A percentile compares a stretch with the other conserved stretches of the same genome.
Evolutionary conservation across 139 green algal genomes (phyloP).

Genomic region (Yamagishiella unicocca): DNA sequence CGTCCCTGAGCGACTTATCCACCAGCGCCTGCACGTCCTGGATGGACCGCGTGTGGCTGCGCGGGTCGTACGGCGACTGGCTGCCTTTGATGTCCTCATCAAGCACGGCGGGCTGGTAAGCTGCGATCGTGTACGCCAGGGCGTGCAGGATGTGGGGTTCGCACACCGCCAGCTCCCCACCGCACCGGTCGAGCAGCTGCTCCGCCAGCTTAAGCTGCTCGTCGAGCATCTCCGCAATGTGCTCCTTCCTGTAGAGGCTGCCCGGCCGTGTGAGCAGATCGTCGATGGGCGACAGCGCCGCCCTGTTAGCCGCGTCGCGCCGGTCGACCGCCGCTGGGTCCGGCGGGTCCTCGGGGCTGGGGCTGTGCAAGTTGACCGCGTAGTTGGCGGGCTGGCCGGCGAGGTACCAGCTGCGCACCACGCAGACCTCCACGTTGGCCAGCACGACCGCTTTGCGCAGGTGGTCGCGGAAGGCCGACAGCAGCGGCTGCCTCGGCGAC

Average conservation of each 20-base stretch:
- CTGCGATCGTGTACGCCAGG: constrained; percentile 10
- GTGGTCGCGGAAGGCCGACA: background rate
- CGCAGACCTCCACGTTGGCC: constrained; percentile 24
- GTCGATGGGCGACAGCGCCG: background rate
- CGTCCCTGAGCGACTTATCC: background rate
- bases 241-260: background rate
- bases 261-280: background rate
- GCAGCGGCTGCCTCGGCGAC: no score
- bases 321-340: background rate
- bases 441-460: background rate
- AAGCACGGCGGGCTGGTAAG: constrained; percentile 6
- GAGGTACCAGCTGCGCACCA: background rate
- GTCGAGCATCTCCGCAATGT: background rate
- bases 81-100: constrained; percentile 17
- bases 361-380: background rate
- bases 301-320: background rate
- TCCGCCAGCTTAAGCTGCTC: background rate
- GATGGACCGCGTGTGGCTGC: background rate
- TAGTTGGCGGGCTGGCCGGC: background rate
- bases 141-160: background rate
- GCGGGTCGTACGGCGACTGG: constrained; percentile 3
- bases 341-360: background rate
- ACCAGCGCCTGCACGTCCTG: background rate
- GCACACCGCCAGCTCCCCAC: background rate
- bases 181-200: background rate